phyloP scores from a whole-genome alignment of 805 yeast genomes.

The Ogataea pini region DNA sequence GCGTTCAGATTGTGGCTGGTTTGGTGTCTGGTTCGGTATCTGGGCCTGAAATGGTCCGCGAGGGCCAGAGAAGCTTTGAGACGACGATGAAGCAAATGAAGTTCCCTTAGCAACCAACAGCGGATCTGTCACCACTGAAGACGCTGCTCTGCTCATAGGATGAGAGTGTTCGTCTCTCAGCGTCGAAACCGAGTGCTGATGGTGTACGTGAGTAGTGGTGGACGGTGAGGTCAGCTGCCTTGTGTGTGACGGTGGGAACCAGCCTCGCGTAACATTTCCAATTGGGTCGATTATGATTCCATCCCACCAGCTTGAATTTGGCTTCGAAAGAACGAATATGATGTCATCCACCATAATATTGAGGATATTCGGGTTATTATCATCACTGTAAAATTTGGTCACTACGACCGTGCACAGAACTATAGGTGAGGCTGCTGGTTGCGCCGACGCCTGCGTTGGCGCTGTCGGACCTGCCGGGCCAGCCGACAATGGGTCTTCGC shows the following conservation, averaged over 20 bases:
- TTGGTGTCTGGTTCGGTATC: neutral
- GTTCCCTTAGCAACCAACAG: constrained; percentile 5
- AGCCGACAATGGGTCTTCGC: constrained; percentile 12
- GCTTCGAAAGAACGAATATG: constrained; percentile 64
- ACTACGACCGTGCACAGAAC: constrained; percentile 58
- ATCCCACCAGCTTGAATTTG: constrained; percentile 85
- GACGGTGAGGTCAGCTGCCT: constrained; percentile 18
- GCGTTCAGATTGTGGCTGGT: constrained; percentile 2
- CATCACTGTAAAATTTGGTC: constrained; percentile 54
- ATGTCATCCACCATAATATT: constrained; percentile 65
- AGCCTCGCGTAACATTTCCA: constrained; percentile 62
- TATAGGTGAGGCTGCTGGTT: neutral
- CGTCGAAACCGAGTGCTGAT: constrained; percentile 19
- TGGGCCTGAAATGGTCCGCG: neutral
- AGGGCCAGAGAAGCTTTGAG: constrained; percentile 4
- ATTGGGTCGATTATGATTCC: constrained; percentile 51
- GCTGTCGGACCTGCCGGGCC: no score
- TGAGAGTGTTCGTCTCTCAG: constrained; percentile 14
- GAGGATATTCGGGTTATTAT: constrained; percentile 48
- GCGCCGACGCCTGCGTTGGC: no score
- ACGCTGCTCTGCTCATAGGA: constrained; percentile 2
- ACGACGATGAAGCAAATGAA: constrained; percentile 19
- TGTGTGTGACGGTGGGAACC: constrained; percentile 78
- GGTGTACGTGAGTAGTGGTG: constrained; percentile 9
- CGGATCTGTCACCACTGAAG: constrained; percentile 6